Base-by-base conservation (phyloP, 2,329 filamentous ascomycete genomes). In the Tolypocladium inflatum region DNA sequence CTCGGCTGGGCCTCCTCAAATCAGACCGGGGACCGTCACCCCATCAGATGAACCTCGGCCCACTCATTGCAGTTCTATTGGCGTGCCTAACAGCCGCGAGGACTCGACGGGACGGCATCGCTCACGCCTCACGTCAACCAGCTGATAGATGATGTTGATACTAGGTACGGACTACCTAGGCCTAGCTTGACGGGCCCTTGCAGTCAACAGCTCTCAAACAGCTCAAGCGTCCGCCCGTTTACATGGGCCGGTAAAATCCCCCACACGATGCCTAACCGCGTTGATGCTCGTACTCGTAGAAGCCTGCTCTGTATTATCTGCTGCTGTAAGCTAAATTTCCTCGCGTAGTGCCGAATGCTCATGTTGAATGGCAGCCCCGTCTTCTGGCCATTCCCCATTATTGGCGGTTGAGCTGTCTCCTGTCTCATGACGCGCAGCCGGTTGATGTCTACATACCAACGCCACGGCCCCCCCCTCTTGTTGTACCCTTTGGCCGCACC, bases 341-440 rank as follows among this genome's bases (percentile, higher is more conserved):
- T 35, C n/a, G 48, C 26, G 48, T 35, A 33, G 19, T 51, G 26
- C 48, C 48, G 19, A 33, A 35, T 51, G 48, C 26, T 51, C 48
- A 60, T 60, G 58, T 60, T 58, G 58, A 59, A 57, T 57, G 55
- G 23, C 53, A 30, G 56, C 53, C 35, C 48, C 45, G 26, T 57
- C 48, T 42, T 45, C 23, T 57, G 58, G 55, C 53, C 53, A 55
- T 52, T 57, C 51, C 39, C 41, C 53, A 56, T 58, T 45, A 58
- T 52, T 21, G 37, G 50, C 48, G 53, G 23, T 58, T 60, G 53
- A 58, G 30, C 50, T 51, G 54, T 58, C 54, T 54, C 30, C 58
- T 51, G 53, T 54, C 56, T 51, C 30, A 41, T 45, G 42, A 37
- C 33, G 41, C 35, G 38, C 58, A 45, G 37, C 51, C 37, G 15